Evolutionary conservation across 352 stramenopile species (phyloP).

Genomic region (Phytophthora hybrid): DNA sequence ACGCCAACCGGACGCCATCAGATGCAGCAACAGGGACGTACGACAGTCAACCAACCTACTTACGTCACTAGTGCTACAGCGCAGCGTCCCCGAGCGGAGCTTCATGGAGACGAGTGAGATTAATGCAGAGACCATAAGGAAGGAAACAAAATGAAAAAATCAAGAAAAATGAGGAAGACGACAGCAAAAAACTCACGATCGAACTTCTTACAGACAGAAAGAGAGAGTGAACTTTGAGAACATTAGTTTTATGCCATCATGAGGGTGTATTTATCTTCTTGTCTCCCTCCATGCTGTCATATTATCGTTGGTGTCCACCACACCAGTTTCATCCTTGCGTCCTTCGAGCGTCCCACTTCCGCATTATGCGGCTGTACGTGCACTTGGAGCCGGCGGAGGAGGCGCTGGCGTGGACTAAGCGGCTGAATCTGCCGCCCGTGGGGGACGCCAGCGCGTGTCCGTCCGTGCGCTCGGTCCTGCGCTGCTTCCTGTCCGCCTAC

Average conservation of each 20-base stretch:
- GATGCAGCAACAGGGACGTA: neutral
- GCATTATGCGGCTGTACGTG: conserved; percentile 68
- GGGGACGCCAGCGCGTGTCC: conserved; percentile 8
- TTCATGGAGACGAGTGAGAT: conserved; percentile 20
- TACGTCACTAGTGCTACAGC: no score
- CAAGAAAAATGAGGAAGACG: conserved; percentile 34
- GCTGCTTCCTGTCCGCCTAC: conserved; percentile 49
- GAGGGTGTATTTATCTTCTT: neutral
- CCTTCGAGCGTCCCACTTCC: neutral
- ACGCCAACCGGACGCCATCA: neutral
- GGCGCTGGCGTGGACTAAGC: conserved; percentile 58
- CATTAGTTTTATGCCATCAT: neutral
- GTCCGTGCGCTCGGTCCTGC: conserved; percentile 56
- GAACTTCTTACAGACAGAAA: neutral
- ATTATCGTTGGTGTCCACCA: neutral
- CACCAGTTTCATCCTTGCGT: conserved; percentile 9
- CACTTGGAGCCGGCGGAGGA: conserved; percentile 59
- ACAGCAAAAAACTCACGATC: neutral
- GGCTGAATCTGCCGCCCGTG: conserved; percentile 47
- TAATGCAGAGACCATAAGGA: conserved; percentile 28
- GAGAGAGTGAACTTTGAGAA: no score
- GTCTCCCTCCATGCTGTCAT: neutral
- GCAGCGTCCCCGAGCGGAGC: neutral
- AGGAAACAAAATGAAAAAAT: conserved; percentile 37
- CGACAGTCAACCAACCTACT: no score